A percentile compares a stretch with the other conserved stretches of the same genome.
Conservation (phyloP, 805 yeast species). For the Metschnikowia similis region DNA sequence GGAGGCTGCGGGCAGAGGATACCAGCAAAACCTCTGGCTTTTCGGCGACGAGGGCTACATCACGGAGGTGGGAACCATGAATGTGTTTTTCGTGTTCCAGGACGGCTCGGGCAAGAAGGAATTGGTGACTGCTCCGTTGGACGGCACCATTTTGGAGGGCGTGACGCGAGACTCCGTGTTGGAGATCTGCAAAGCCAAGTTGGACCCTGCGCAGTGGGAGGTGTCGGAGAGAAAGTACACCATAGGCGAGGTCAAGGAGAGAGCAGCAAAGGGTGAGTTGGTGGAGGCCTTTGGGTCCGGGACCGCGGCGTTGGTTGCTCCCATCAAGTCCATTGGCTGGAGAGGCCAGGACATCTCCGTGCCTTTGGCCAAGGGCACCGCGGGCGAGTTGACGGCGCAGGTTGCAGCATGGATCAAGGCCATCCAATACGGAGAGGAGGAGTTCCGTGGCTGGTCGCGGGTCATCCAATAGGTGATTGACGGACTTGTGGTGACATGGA, state of each 20-base stretch:
- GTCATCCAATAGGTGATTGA: conserved; percentile 25
- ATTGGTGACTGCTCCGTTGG: conserved; percentile 92
- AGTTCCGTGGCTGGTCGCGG: conserved; percentile 53
- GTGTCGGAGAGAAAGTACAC: conserved; percentile 80
- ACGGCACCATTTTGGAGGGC: conserved; percentile 96
- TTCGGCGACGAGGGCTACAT: conserved; percentile 83
- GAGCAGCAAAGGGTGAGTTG: conserved; percentile 74
- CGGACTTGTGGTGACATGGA: too few species aligned
- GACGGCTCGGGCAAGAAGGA: conserved; percentile 83
- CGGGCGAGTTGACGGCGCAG: conserved; percentile 75
- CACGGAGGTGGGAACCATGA: conserved; percentile 98
- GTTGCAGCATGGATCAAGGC: conserved; percentile 83
- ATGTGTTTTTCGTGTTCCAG: conserved; percentile 82
- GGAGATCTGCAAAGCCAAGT: conserved; percentile 68
- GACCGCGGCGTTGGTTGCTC: conserved; percentile 95
- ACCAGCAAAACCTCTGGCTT: conserved; percentile 94
- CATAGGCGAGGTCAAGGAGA: conserved; percentile 74
- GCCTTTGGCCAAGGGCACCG: conserved; percentile 77
- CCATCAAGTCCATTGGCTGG: conserved; percentile 85
- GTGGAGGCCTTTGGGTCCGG: conserved; percentile 97
- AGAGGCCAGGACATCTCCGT: conserved; percentile 66
- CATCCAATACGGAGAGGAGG: conserved; percentile 84
- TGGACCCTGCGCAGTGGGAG: conserved; percentile 74
- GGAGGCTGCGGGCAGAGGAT: conserved; percentile 88
- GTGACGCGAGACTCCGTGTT: conserved; percentile 90